phyloP scores from a whole-genome alignment of 2,329 filamentous ascomycete species.

The Plectosphaerella sp. region DNA sequence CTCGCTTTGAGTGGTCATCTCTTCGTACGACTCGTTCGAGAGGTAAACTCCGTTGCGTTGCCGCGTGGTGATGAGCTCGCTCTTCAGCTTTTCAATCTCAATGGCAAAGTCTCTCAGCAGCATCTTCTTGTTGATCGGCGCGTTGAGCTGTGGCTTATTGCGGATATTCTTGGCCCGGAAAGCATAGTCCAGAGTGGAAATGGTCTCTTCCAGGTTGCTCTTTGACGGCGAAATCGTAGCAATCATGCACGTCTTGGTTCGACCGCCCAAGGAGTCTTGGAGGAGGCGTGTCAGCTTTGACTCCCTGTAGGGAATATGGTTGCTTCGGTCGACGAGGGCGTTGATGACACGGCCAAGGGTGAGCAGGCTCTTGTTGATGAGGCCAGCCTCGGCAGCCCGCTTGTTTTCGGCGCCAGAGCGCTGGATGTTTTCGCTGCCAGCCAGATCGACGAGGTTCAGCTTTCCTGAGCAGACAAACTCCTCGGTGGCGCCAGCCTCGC shows the following conservation, averaged over 20 bases:
- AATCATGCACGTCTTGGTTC: conserved; percentile 98
- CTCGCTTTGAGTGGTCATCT: conserved; percentile 88
- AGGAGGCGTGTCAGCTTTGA: conserved; percentile 86
- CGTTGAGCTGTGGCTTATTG: conserved; percentile 95
- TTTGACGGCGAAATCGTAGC: conserved; percentile 93
- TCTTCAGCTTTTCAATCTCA: conserved; percentile 93
- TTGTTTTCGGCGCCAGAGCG: conserved; percentile 97
- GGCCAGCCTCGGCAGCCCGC: conserved; percentile 85
- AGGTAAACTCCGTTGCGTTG: conserved; percentile 95
- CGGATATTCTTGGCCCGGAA: conserved; percentile 98
- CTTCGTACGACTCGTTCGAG: conserved; percentile 82
- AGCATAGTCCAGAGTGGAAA: conserved; percentile 95
- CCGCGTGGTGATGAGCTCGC: conserved; percentile 85
- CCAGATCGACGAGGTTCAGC: conserved; percentile 92
- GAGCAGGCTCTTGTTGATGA: conserved; percentile 97
- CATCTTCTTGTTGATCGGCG: conserved; percentile 88
- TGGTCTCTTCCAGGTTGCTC: conserved; percentile 94
- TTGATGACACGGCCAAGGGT: conserved; percentile 97
- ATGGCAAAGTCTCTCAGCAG: conserved; percentile 82
- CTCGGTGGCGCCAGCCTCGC: conserved; percentile 80
- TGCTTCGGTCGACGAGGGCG: conserved; percentile 82
- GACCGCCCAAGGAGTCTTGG: conserved; percentile 80
- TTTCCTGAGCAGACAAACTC: conserved; percentile 90
- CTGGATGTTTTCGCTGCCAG: conserved; percentile 96
- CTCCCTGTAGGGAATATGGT: conserved; percentile 88